Base-by-base conservation (phyloP, 768 basidiomycete species). In the Russula dissimulans region DNA sequence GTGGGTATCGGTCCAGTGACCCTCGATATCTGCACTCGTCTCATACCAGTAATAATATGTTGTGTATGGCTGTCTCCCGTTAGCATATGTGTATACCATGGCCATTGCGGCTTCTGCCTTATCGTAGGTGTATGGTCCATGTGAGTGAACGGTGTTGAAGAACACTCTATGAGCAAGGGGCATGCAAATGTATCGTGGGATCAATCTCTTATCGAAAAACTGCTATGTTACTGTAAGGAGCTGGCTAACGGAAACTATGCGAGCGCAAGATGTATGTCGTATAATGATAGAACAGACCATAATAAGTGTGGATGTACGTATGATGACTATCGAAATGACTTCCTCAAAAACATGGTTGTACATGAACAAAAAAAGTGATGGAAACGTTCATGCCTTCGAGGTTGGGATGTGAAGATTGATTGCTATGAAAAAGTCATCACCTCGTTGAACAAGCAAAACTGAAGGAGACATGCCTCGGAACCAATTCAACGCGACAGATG, bases 381-480 rank as follows among this genome's bases (percentile, higher is more conserved):
- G 47, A 46, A 44, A 45, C 42, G 60, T 75, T 78, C 80, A 87
- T 68, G 82, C 75, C 77, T 90, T 89, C 66, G 87, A 87, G 61
- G 86, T 81, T 60, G 89, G 90, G 63, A 93, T 91, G 69, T 93
- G 87, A 62, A 91, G 81, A 69, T 93, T 93, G 70, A 93, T 93
- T 22, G 91, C 91, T 93, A 65, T 32, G 56, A 12, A 26, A 43
- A 36, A 10, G 38, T 53, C 34, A 49, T 46, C 52, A 51, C 10
- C 38, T 51, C 29, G 26, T 45, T 36, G 8, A 52, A 67, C 50
- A 38, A 11, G 36, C 57, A 26, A 42, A 18, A 22, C 31, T 34
- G 15, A 39, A 51, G 3, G 42, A 2, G 3, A 48, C 75, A 61
- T 71, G 90, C 91, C 91, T 83, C 91, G 81, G 78, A 86, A 93